Conservation (phyloP, 257 asterid genomes). For the Ilex asprella region DNA sequence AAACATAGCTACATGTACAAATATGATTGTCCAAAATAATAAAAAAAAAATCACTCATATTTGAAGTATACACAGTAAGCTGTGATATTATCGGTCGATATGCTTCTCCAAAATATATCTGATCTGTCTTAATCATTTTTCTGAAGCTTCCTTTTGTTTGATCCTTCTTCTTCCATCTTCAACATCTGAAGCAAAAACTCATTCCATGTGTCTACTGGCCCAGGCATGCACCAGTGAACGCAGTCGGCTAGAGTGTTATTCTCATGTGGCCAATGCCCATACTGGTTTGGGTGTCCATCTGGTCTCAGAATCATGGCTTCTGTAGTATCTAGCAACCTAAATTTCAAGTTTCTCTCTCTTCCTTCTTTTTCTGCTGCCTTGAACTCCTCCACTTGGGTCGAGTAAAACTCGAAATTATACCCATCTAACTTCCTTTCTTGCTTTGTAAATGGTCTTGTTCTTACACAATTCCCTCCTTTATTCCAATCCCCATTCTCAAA, state of each 20-base stretch:
- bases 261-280: slow-evolving; percentile 22
- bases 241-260: slow-evolving; percentile 17
- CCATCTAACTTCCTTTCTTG: slow-evolving; percentile 17
- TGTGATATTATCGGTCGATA: neutral
- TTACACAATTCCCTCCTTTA: slow-evolving; percentile 15
- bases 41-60: too few relatives aligned
- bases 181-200: slow-evolving; percentile 20
- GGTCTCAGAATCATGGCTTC: slow-evolving; percentile 22
- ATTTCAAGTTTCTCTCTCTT: slow-evolving; percentile 12
- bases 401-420: slow-evolving; percentile 9
- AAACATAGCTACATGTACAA: too few relatives aligned
- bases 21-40: too few relatives aligned
- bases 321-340: slow-evolving; percentile 20
- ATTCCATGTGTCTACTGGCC: slow-evolving; percentile 22
- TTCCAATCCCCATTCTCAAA: slow-evolving; percentile 25
- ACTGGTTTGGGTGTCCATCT: slow-evolving; percentile 19
- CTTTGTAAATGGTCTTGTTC: slow-evolving; percentile 18
- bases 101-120: neutral
- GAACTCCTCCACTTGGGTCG: slow-evolving; percentile 17
- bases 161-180: slow-evolving; percentile 13
- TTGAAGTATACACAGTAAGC: neutral
- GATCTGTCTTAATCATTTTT: neutral
- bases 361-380: slow-evolving; percentile 14
- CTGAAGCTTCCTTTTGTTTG: neutral
- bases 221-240: slow-evolving; percentile 26